These are phyloP conservation scores for Fusarium pseudonygamai DNA, from an alignment of 2,329 filamentous ascomycete genomes.

Conservation along the genomic window DNA sequence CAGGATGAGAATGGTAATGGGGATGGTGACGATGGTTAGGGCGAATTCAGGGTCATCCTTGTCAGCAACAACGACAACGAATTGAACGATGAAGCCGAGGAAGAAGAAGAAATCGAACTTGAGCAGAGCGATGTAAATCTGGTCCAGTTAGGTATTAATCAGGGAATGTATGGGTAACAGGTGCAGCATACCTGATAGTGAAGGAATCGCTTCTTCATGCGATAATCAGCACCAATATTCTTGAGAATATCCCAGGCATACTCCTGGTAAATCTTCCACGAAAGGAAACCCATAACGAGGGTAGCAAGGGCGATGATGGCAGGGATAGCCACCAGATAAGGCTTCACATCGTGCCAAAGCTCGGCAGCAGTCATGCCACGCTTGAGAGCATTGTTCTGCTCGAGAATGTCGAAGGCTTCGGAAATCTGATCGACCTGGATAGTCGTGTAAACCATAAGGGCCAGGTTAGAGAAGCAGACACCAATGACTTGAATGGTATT, in stretches of 20 bases:
- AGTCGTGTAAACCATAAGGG: slow-evolving; percentile 89
- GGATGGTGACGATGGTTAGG: slow-evolving; percentile 88
- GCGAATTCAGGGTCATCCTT: slow-evolving; percentile 78
- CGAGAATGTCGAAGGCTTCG: slow-evolving; percentile 71
- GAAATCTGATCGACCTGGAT: slow-evolving; percentile 93
- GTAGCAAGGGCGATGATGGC: slow-evolving; percentile 82
- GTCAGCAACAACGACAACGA: slow-evolving; percentile 86
- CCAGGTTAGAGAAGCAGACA: slow-evolving; percentile 90
- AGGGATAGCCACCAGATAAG: slow-evolving; percentile 86
- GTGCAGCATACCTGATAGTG: slow-evolving; percentile 82
- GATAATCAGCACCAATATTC: slow-evolving; percentile 95
- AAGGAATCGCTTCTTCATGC: slow-evolving; percentile 96
- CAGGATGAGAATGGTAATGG: slow-evolving; percentile 89
- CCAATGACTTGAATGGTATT: slow-evolving; percentile 99
- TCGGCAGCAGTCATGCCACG: slow-evolving; percentile 43
- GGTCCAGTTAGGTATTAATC: not conserved
- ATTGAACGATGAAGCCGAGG: slow-evolving; percentile 97
- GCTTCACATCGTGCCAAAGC: slow-evolving; percentile 76
- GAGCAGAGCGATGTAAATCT: slow-evolving; percentile 97
- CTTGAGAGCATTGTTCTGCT: slow-evolving; percentile 55
- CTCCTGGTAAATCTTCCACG: slow-evolving; percentile 97
- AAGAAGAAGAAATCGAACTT: slow-evolving; percentile 99
- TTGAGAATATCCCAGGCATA: slow-evolving; percentile 99
- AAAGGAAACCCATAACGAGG: slow-evolving; percentile 75
- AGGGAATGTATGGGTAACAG: not conserved